These are phyloP conservation scores for Colletotrichum echinochloae DNA, from an alignment of 2,329 filamentous ascomycete genomes.

Conservation along the genomic window DNA sequence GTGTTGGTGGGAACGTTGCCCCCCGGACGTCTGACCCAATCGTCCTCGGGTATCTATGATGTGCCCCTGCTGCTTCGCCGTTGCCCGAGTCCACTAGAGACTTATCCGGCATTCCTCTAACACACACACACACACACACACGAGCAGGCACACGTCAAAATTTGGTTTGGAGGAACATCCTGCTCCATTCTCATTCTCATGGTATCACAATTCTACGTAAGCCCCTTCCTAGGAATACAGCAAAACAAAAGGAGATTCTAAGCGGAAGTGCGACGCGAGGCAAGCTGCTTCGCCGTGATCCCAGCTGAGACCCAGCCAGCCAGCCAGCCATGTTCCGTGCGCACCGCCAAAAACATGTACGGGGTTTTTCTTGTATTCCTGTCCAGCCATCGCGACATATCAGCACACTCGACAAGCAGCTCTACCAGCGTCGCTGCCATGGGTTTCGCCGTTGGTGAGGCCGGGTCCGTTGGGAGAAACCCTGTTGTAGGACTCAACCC, in stretches of 20 bases:
- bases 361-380: not conserved
- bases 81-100: too few species aligned
- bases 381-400: not conserved
- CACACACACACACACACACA: not conserved
- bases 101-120: not conserved
- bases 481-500: not conserved
- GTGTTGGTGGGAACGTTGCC: constrained; percentile 16
- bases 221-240: constrained; percentile 2
- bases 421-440: constrained; percentile 31
- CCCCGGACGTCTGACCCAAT: constrained; percentile 14
- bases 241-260: not conserved
- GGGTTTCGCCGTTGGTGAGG: not conserved
- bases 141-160: not conserved
- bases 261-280: not conserved
- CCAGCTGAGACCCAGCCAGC: constrained; percentile 15
- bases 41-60: constrained; percentile 2
- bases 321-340: constrained; percentile 16
- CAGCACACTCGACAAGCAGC: constrained; percentile 24
- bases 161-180: not conserved
- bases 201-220: constrained; percentile 26
- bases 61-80: not conserved
- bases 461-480: not conserved
- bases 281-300: constrained; percentile 5
- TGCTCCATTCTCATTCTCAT: constrained; percentile 10
- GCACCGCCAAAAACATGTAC: not conserved